Base-by-base conservation (phyloP, 169 alveolate species). In the Pseudocohnilembus persalinus region DNA sequence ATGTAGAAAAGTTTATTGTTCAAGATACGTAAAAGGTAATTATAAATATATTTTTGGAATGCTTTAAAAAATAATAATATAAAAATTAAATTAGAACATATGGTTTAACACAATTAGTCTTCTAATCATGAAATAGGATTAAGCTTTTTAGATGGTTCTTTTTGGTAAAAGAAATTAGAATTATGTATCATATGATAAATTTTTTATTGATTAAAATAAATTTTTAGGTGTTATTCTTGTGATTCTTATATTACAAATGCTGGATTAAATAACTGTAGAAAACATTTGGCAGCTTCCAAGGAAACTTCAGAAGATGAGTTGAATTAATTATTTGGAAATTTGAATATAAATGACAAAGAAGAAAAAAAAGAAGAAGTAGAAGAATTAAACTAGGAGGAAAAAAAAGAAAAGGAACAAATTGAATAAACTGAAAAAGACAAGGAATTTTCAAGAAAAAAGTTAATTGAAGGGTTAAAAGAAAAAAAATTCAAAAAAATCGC, bases 211-310 rank as follows among this genome's bases (percentile, higher is more conserved):
- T n/a, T n/a, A n/a, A n/a, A n/a, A n/a, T n/a, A n/a, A n/a, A n/a
- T n/a, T n/a, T n/a, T n/a, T n/a, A n/a, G n/a, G n/a, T 96, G 98
- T 85, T 91, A 91, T 83, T 81, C 83, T 34, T 96, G 98, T 78
- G 87, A 88, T 24, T 77, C 82, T 16, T 94, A 94, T 77, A 88
- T 94, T 0, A 89, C 90, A 6, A 87, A 88, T 81, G 26, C 29
- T 27, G 49, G 78, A 25, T 79, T 90, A 29, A 29, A 83, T 0
- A 76, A 77, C 28, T 33, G 84, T 29, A 33, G 79, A 24, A 79
- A 83, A 1, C 78, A 73, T 0, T 88, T 90, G 79, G 90, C 92
- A 29, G 72, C 73, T 0, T 34, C 88, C 63, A 92, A 92, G 73
- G 75, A 80, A 1, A 80, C 33, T 0, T 31, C 73, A 24, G 82